A percentile compares a stretch with the other conserved stretches of the same genome.
Conservation (phyloP, 225 moss, liverwort and hornwort genomes). For the Polytrichum formosum region DNA sequence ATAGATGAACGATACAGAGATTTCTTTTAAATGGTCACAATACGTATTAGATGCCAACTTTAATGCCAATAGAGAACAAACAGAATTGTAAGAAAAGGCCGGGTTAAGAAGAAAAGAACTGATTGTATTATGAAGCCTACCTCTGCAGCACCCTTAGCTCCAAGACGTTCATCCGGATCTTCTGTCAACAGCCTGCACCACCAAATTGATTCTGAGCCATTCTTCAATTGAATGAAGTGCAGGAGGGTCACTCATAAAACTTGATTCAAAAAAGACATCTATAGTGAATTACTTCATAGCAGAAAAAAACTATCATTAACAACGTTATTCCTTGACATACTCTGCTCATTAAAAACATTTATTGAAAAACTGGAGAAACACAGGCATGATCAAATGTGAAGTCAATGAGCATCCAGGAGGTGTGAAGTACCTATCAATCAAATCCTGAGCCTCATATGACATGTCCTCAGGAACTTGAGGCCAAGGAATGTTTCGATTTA, state of each 20-base stretch:
- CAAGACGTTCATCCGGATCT: slow-evolving; percentile 88
- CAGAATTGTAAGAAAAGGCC: neutral
- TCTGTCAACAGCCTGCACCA: slow-evolving; percentile 79
- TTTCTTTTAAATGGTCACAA: too few species aligned
- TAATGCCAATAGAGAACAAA: too few species aligned
- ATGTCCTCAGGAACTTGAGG: slow-evolving; percentile 75
- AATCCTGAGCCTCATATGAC: slow-evolving; percentile 85
- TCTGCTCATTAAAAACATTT: too few species aligned
- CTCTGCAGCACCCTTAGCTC: slow-evolving; percentile 96
- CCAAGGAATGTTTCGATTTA: slow-evolving; percentile 97
- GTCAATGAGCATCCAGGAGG: too few species aligned
- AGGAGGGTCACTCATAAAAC: slow-evolving; percentile 11
- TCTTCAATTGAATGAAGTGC: neutral
- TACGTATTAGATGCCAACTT: too few species aligned
- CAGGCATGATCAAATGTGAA: too few species aligned
- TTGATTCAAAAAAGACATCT: neutral
- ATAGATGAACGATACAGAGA: too few species aligned
- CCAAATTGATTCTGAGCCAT: neutral
- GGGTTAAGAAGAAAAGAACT: neutral
- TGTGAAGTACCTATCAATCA: slow-evolving; percentile 66
- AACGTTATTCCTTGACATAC: too few species aligned
- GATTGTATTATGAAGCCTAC: slow-evolving; percentile 25
- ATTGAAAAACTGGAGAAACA: too few species aligned
- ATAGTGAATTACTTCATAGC: too few species aligned
- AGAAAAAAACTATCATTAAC: too few species aligned